A percentile compares a stretch with the other conserved stretches of the same genome.
These are phyloP conservation scores for Sporothrix brunneoviolacea DNA, from an alignment of 2,329 filamentous ascomycete species.

Conservation along the genomic window DNA sequence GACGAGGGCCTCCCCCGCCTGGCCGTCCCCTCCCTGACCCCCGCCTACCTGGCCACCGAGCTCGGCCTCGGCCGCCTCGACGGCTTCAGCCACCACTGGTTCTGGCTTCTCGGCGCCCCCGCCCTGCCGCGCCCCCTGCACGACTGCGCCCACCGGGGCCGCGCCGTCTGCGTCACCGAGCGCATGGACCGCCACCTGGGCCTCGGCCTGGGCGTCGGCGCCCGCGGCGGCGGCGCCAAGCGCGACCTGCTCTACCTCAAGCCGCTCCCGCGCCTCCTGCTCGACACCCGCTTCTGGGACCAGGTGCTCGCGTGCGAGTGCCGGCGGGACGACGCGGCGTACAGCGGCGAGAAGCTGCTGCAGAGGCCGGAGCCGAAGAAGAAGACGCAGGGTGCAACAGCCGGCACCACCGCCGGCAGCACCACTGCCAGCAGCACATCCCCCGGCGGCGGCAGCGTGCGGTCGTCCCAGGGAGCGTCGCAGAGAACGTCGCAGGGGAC, in stretches of 20 bases:
- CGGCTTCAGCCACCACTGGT: constrained; percentile 18
- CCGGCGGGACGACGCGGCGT: not conserved
- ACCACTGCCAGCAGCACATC: not conserved
- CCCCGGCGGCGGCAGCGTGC: not conserved
- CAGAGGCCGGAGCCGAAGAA: no score
- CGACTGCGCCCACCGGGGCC: constrained; percentile 17
- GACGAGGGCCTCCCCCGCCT: constrained; percentile 10
- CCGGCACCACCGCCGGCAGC: not conserved
- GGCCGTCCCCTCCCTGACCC: constrained; percentile 12
- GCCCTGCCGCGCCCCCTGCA: constrained; percentile 21
- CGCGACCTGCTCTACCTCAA: constrained; percentile 27
- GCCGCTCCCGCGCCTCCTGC: constrained; percentile 30
- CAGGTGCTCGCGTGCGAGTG: constrained; percentile 17
- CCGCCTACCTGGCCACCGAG: constrained; percentile 16
- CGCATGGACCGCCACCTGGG: constrained; percentile 28
- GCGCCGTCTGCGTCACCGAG: constrained; percentile 24
- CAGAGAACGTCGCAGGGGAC: no score
- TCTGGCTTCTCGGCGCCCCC: constrained; percentile 19
- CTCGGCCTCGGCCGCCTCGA: constrained; percentile 19
- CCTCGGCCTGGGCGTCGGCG: constrained; percentile 14
- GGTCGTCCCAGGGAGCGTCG: no score
- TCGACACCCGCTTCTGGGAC: constrained; percentile 26
- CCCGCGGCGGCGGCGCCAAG: constrained; percentile 11
- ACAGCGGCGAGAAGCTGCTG: not conserved
- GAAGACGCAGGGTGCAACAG: not conserved